phyloP scores from a whole-genome alignment of 192 early-diverging fungal genomes.

The Backusella parvicylindrica region DNA sequence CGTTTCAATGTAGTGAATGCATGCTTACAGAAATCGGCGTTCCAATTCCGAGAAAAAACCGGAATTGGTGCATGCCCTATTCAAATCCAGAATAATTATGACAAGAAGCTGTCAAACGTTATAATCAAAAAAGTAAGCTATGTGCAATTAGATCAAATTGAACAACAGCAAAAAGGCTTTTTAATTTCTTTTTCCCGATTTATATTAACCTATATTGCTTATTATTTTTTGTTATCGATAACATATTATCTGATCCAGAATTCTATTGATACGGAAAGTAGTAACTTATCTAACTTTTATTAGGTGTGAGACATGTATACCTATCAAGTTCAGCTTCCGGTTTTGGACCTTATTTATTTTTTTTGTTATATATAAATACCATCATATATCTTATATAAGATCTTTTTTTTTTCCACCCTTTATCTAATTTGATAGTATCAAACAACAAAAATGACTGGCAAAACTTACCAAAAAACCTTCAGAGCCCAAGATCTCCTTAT shows the following conservation, averaged over 20 bases:
- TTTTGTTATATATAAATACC: not conserved
- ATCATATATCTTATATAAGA: too few species aligned
- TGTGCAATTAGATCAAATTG: not conserved
- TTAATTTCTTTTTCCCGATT: not conserved
- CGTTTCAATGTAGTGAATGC: not conserved
- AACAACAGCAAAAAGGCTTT: not conserved
- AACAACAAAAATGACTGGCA: not conserved
- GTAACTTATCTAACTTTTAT: not conserved
- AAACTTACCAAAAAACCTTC: not conserved
- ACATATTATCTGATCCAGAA: not conserved
- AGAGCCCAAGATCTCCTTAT: conserved; percentile 1
- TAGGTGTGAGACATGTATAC: not conserved
- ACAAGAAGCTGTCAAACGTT: not conserved
- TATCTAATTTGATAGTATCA: not conserved
- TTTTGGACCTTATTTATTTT: not conserved
- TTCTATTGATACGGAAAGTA: not conserved
- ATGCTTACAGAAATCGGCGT: not conserved
- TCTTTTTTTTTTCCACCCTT: too few species aligned
- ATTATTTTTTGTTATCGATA: not conserved
- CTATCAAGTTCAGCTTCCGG: not conserved
- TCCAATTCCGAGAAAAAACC: not conserved
- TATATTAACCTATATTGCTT: not conserved
- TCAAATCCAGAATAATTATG: not conserved
- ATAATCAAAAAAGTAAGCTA: not conserved
- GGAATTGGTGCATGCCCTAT: not conserved